Percentiles rank a stretch among this genome's conserved stretches.
These are phyloP conservation scores for Botryotinia globosa DNA, from an alignment of 2,329 filamentous ascomycete genomes.

Conservation along the genomic window DNA sequence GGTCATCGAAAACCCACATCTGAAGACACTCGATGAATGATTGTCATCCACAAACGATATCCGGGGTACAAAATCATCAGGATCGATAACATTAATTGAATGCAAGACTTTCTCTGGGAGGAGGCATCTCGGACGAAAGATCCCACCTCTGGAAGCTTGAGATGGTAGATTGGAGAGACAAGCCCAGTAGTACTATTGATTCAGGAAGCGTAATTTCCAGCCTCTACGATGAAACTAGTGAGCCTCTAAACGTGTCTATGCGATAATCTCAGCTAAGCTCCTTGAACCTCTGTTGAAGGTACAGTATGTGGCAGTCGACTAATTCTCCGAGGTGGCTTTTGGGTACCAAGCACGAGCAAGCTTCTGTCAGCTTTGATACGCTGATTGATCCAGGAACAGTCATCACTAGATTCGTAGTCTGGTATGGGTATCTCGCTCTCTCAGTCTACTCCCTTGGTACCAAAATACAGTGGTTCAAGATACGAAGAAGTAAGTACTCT, in stretches of 20 bases:
- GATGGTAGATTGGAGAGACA: neutral
- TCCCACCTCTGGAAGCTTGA: neutral
- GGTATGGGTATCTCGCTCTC: slow-evolving; percentile 2
- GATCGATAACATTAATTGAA: neutral
- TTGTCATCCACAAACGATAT: neutral
- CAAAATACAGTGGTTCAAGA: neutral
- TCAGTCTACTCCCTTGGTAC: neutral
- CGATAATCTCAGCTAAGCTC: neutral
- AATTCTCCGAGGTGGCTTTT: slow-evolving; percentile 24
- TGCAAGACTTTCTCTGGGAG: neutral
- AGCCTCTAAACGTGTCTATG: neutral
- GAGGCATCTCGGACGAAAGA: neutral
- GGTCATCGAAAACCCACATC: neutral
- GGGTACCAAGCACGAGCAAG: neutral
- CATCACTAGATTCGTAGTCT: slow-evolving; percentile 18
- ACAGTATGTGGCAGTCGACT: slow-evolving; percentile 16
- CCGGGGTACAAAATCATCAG: neutral
- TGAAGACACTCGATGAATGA: neutral
- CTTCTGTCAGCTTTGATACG: slow-evolving; percentile 21
- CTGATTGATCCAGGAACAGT: slow-evolving; percentile 16
- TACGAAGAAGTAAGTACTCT: slow-evolving; percentile 6
- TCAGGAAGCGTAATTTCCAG: neutral
- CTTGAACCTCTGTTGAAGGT: slow-evolving; percentile 11
- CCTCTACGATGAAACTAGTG: neutral
- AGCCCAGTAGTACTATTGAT: neutral